Evolutionary conservation across 208 protist genomes (phyloP).

Genomic region (Leishmania lainsoni): DNA sequence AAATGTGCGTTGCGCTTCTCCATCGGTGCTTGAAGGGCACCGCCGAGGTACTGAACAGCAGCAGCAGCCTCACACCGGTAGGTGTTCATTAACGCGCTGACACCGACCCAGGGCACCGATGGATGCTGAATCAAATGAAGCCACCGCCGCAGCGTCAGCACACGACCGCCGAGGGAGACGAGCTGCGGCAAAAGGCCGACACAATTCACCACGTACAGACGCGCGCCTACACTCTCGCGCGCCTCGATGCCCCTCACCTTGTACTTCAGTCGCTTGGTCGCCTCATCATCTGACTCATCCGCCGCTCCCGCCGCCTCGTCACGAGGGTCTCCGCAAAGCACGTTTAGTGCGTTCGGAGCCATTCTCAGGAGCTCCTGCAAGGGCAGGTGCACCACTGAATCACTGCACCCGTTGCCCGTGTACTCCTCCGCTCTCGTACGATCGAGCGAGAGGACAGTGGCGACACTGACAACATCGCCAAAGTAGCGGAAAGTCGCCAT

Average conservation of each 20-base stretch:
- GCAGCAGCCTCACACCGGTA: slow-evolving; percentile 27
- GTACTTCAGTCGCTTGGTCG: not conserved
- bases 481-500: slow-evolving; percentile 62
- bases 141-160: slow-evolving; percentile 48
- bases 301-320: not conserved
- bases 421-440: slow-evolving; percentile 30
- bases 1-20: slow-evolving; percentile 35
- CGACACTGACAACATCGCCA: slow-evolving; percentile 49
- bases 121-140: slow-evolving; percentile 39
- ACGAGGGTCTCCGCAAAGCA: slow-evolving; percentile 17
- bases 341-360: slow-evolving; percentile 50
- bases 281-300: not conserved
- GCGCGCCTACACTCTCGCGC: slow-evolving; percentile 51
- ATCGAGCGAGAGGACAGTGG: slow-evolving; percentile 51
- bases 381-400: slow-evolving; percentile 36
- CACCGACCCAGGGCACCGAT: slow-evolving; percentile 12
- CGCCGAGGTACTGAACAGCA: slow-evolving; percentile 25
- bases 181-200: slow-evolving; percentile 53
- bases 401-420: slow-evolving; percentile 35
- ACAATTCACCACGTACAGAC: slow-evolving; percentile 52
- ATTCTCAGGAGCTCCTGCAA: slow-evolving; percentile 52
- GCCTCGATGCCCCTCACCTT: slow-evolving; percentile 49
- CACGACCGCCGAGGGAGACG: slow-evolving; percentile 3
- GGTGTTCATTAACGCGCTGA: slow-evolving; percentile 8
- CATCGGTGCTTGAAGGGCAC: slow-evolving; percentile 25